These are phyloP conservation scores for Tricholoma hemisulphureum DNA, from an alignment of 768 basidiomycete genomes.

Conservation along the genomic window DNA sequence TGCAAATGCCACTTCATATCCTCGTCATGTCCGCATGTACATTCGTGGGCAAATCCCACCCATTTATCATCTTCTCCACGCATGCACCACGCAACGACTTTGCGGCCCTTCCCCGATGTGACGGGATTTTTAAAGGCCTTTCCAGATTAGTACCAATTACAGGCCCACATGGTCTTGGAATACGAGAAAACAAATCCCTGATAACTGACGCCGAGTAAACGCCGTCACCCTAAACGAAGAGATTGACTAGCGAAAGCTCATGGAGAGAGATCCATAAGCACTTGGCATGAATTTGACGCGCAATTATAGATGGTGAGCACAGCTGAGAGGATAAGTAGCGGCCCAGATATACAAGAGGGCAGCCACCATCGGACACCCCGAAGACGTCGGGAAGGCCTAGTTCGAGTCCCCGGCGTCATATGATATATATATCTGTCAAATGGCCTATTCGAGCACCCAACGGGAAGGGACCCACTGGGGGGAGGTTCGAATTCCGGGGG, in stretches of 20 bases:
- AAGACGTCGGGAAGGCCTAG: not conserved
- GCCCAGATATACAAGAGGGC: too few species aligned
- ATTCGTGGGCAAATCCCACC: too few species aligned
- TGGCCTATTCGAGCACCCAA: not conserved
- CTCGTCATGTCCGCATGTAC: too few species aligned
- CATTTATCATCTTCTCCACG: too few species aligned
- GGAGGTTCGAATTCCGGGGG: not conserved
- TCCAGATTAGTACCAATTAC: too few species aligned
- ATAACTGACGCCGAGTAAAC: slow-evolving; percentile 7
- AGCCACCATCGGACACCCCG: not conserved
- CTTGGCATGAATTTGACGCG: slow-evolving; percentile 9
- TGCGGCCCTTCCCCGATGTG: too few species aligned
- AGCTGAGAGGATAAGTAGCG: not conserved
- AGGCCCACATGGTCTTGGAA: not conserved
- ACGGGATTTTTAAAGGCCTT: too few species aligned
- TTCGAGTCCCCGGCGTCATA: not conserved
- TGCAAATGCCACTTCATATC: too few species aligned
- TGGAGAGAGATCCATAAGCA: slow-evolving; percentile 6
- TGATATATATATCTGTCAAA: not conserved
- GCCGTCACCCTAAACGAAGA: not conserved
- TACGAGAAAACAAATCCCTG: not conserved
- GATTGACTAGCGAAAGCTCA: not conserved
- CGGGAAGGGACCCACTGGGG: not conserved
- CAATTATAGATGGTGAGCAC: not conserved
- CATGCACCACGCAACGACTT: too few species aligned